Conservation (phyloP, 306 rosid genomes). For the Cyclanthera cordifolia region DNA sequence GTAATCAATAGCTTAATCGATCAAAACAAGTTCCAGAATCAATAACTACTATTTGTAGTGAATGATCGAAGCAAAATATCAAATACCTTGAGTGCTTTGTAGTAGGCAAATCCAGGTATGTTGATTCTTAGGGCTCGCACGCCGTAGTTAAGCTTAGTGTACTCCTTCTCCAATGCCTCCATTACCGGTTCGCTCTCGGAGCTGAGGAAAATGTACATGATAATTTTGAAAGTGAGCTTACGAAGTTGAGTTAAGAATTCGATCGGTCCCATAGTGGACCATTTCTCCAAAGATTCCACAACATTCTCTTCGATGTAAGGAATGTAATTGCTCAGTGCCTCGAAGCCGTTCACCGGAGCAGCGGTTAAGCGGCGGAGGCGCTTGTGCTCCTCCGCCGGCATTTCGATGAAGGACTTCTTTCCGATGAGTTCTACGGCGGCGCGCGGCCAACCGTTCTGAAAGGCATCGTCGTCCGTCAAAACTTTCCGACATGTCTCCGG, state of each 20-base stretch:
- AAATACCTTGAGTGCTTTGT: slow-evolving; percentile 54
- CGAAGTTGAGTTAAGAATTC: slow-evolving; percentile 49
- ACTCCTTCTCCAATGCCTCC: slow-evolving; percentile 26
- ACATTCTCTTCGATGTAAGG: slow-evolving; percentile 25
- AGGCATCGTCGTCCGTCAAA: slow-evolving; percentile 22
- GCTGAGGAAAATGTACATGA: slow-evolving; percentile 47
- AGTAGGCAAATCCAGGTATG: slow-evolving; percentile 56
- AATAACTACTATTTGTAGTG: not conserved
- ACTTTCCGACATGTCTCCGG: slow-evolving; percentile 28
- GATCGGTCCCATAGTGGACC: slow-evolving; percentile 14
- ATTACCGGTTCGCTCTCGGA: slow-evolving; percentile 23
- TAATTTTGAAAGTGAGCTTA: slow-evolving; percentile 41
- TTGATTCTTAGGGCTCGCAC: slow-evolving; percentile 48
- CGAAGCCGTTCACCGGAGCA: slow-evolving; percentile 44
- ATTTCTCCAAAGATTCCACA: slow-evolving; percentile 22
- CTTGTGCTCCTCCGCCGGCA: slow-evolving; percentile 39
- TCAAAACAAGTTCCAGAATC: not conserved
- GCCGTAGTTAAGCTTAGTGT: slow-evolving; percentile 37
- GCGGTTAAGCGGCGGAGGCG: slow-evolving; percentile 55
- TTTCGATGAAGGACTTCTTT: slow-evolving; percentile 20
- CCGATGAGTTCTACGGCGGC: slow-evolving; percentile 21
- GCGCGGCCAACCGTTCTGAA: slow-evolving; percentile 30
- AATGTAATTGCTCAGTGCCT: slow-evolving; percentile 36
- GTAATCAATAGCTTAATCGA: not conserved
- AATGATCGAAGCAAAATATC: not conserved